Evolutionary conservation across 2,329 filamentous ascomycete genomes (phyloP).

Genomic region (Verticillium dahliae): DNA sequence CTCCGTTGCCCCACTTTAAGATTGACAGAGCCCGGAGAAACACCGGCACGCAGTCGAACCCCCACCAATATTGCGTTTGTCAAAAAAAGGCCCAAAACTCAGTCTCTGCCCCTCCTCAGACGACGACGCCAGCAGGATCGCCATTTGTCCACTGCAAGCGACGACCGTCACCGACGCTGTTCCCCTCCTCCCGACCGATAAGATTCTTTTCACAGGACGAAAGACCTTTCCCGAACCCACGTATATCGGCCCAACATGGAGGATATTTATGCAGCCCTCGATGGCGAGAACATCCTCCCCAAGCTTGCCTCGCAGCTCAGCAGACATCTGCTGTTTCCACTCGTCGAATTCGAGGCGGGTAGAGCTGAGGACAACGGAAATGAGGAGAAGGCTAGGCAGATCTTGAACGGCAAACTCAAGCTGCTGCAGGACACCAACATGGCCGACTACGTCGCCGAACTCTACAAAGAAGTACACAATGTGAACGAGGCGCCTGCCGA

Average conservation of each 20-base stretch:
- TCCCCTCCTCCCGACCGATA: conserved; percentile 1
- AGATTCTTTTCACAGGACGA: conserved; percentile 12
- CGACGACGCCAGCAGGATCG: conserved; percentile 7
- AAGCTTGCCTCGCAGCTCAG: conserved; percentile 89
- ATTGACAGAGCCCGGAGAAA: conserved; percentile 4
- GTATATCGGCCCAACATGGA: conserved; percentile 11
- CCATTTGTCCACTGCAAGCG: background rate
- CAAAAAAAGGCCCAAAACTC: conserved; percentile 14
- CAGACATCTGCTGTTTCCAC: conserved; percentile 91
- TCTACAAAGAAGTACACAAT: conserved; percentile 85
- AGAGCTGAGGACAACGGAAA: conserved; percentile 71
- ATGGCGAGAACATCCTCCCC: conserved; percentile 58
- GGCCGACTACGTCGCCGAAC: conserved; percentile 91
- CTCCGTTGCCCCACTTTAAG: background rate
- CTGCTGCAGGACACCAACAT: conserved; percentile 97
- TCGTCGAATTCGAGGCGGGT: conserved; percentile 84
- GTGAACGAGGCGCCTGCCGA: conserved; percentile 73
- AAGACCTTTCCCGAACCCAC: conserved; percentile 3
- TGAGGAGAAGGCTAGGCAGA: conserved; percentile 54
- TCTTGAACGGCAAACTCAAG: conserved; percentile 83
- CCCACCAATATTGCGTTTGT: conserved; percentile 13
- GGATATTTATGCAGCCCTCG: conserved; percentile 12
- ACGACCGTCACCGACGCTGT: conserved; percentile 3
- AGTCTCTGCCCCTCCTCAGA: conserved; percentile 10
- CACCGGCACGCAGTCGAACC: conserved; percentile 8